Base-by-base conservation (phyloP, 148 eudicot species). In the Oxyria digyna region DNA sequence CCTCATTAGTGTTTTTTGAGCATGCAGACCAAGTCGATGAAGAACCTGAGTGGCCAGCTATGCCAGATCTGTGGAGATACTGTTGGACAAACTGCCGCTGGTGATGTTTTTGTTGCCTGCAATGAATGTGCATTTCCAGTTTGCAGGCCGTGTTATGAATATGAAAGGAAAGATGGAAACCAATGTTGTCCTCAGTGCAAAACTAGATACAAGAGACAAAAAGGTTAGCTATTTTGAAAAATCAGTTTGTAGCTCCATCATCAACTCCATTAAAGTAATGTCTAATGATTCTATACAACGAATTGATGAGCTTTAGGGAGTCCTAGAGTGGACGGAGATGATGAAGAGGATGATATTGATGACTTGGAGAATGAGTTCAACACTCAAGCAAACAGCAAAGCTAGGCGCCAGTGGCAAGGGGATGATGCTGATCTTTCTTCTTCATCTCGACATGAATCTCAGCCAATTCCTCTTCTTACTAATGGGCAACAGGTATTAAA, bases 401-500 rank as follows among this genome's bases (percentile, higher is more conserved):
- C 82, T 4, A 84, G 89, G 71, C 80, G 77, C 71, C 85, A 87
- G 69, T 89, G 96, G 98, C 89, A 87, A 59, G 91, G 88, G 62
- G 91, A 85, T 26, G 97, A 87, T 75, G 75, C 83, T 32, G 89
- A 85, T 29, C 86, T 85, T 57, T 91, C 97, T 62, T 87, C 89
- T 67, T 93, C 98, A 33, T 85, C 92, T 67, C 82, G 97, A 74
- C 96, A 80, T 70, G 97, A 84, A 79, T 85, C 96, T 71, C 94
- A 87, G 69, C 88, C 98, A 7, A 84, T 92, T 79, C 96, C 89
- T 72, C 91, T 85, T 69, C 96, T 92, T 52, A 92, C 97, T 40
- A 81, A 89, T 81, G 96, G 94, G 69, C 87, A 81, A 68, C 80
- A 74, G 73, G 97, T 87, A 80, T 80, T 49, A 24, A 31, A 52